Base-by-base conservation (phyloP, 1,284 basidiomycete species). In the Rhodotorula sp. region DNA sequence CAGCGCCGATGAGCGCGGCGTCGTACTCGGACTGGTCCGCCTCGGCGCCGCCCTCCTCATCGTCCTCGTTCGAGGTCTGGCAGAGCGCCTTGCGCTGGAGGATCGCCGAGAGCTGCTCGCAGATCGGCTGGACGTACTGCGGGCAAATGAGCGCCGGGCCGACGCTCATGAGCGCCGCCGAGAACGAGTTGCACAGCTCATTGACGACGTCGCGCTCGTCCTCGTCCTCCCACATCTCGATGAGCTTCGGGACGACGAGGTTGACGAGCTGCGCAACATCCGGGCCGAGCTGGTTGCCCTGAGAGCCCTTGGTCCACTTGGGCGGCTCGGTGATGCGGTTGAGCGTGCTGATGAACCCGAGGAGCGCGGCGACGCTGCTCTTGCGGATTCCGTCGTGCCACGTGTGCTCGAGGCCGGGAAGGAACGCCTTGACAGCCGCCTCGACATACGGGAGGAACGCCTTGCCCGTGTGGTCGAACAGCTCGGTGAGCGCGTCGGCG, bases 301-400 rank as follows among this genome's bases (percentile, higher is more conserved):
- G 48, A 44, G 85, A 84, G 72, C 94, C 94, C 65, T 93, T 85
- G 72, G 86, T 83, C 94, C 96, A 98, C 70, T 94, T 89, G 61
- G 86, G 84, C 36, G 90, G 88, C 72, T 90, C 87, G 72, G 90
- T 91, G 70, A 99, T 85, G 65, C 94, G 91, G 82, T 98, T 93
- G 85, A 96, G 94, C 2, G 92, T 94, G 82, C 92, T 87, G 78
- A 98, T 87, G 81, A 94, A 91, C 79, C 93, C 90, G 79, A 99
- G 88, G 59, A 99, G 85, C 27, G 93, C 91, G 57, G 94, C 90
- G 12, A 92, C 89, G 55, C 94, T 91, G 61, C 92, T 90, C 86
- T 99, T 99, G 79, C 97, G 87, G 83, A 99, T 97, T 48, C 96
- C 97, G 82, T 99, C 95, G 83, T 98, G 98, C 84, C 97, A 99